These are phyloP conservation scores for Candida dendrica DNA, from an alignment of 805 yeast genomes.

Conservation along the genomic window DNA sequence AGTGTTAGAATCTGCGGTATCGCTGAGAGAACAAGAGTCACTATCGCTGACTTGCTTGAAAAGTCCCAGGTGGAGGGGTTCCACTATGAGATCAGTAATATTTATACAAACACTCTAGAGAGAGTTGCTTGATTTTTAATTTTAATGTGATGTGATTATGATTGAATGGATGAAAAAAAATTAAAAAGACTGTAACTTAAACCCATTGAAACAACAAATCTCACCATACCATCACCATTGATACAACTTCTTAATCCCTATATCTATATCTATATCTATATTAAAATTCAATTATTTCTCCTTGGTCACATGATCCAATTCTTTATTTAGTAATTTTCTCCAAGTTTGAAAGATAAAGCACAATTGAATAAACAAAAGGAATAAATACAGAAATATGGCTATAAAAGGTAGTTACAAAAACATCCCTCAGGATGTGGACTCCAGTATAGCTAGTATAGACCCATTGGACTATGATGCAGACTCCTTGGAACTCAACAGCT, in stretches of 20 bases:
- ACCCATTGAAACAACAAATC: too few species aligned
- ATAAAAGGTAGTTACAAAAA: not conserved
- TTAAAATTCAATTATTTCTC: too few species aligned
- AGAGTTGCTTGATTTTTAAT: slow-evolving; percentile 21
- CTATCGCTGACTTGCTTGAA: slow-evolving; percentile 28
- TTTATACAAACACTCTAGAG: slow-evolving; percentile 37
- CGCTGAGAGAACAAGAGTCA: slow-evolving; percentile 43
- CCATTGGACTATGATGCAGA: not conserved
- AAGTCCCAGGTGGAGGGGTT: slow-evolving; percentile 30
- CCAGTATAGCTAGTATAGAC: not conserved
- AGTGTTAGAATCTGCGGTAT: slow-evolving; percentile 44
- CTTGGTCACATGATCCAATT: too few species aligned
- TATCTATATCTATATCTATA: too few species aligned
- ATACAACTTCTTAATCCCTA: too few species aligned
- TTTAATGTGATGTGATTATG: too few species aligned
- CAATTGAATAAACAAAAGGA: too few species aligned
- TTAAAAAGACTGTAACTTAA: too few species aligned
- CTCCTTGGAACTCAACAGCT: not conserved
- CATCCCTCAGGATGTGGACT: not conserved
- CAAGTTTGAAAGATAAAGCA: too few species aligned
- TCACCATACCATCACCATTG: too few species aligned
- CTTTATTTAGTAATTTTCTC: too few species aligned
- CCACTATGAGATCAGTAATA: slow-evolving; percentile 35
- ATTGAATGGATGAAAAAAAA: too few species aligned
- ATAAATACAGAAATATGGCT: not conserved